Evolutionary conservation across 768 basidiomycete species (phyloP), one percentile per base, ranked within the genome.

Genomic region (Leccinum subtestaceum): DNA sequence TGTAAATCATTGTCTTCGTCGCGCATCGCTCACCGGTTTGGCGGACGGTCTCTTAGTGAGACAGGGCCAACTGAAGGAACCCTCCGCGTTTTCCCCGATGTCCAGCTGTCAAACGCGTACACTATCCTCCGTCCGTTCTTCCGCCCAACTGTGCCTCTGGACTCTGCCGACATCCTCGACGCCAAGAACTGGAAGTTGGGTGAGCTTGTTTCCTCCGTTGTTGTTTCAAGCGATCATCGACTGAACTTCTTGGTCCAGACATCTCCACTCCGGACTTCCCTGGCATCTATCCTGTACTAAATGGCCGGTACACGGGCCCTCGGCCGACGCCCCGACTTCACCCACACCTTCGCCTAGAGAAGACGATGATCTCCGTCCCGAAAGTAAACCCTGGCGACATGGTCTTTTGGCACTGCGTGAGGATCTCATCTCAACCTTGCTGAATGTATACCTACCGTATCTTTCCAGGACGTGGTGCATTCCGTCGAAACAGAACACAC

Each of bases 81-180:
- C 2, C 73, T 89, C n/a, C 81, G 76, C 60, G 85, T 91, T 29
- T 90, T 84, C 70, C 88, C 90, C 2, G 80, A 84, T 60, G 78
- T 91, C 36, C 65, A 77, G 19, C 73, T 91, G 10, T 84, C 86
- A 10, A 91, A 88, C 57, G 82, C 88, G 0, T 91, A 91, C 68
- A 78, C 80, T 58, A 85, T 91, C 32, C 77, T 93, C 5, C 80
- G 90, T 17, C 90, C 90, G 0, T 91, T 93, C 81, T 90, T 92
- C 78, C 77, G 76, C 8, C 82, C 82, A 0, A 70, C 74, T 3
- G 78, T 80, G 19, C 64, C 76, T 0, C 61, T 66, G 3, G 71
- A 73, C 47, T 78, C 78, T 11, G 68, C 73, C 5, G 79, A 78
- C 7, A 76, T 80, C n/a, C 67, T 78, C 17, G 72, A 82, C 46